phyloP scores from a whole-genome alignment of 345 rosid genomes.

The Anacardium occidentale region DNA sequence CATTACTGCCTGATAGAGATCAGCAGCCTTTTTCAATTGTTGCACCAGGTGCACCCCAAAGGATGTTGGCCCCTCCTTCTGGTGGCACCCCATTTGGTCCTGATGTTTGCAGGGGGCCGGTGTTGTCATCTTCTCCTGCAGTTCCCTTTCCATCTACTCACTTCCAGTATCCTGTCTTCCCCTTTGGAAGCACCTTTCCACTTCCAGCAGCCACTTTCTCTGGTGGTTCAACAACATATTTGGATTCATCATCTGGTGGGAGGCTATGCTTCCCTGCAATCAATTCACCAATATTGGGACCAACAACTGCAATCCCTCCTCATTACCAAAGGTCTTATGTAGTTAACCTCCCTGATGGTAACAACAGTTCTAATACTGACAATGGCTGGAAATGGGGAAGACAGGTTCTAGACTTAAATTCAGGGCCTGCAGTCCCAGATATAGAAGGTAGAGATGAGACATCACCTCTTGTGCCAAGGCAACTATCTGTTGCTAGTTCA shows the following conservation, averaged over 20 bases:
- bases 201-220: constrained; percentile 61
- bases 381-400: constrained; percentile 66
- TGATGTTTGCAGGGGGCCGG: constrained; percentile 66
- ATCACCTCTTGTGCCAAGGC: constrained; percentile 44
- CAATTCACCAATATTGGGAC: constrained; percentile 63
- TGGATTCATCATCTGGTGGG: constrained; percentile 68
- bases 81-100: constrained; percentile 53
- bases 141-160: constrained; percentile 57
- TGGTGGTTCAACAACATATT: constrained; percentile 61
- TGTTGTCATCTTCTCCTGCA: constrained; percentile 77
- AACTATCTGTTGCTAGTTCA: constrained; percentile 46
- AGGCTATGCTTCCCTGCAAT: constrained; percentile 60
- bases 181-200: constrained; percentile 62
- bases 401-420: constrained; percentile 71
- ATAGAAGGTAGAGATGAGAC: constrained; percentile 69
- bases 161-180: constrained; percentile 69
- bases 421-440: constrained; percentile 75
- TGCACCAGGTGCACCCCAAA: constrained; percentile 56
- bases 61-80: constrained; percentile 56
- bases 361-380: constrained; percentile 40
- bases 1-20: constrained; percentile 64
- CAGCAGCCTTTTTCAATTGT: constrained; percentile 63
- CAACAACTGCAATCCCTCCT: constrained; percentile 53
- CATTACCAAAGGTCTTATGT: constrained; percentile 60
- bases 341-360: constrained; percentile 58